phyloP scores from a whole-genome alignment of 139 green algal genomes.

The Chlorella ohadii region DNA sequence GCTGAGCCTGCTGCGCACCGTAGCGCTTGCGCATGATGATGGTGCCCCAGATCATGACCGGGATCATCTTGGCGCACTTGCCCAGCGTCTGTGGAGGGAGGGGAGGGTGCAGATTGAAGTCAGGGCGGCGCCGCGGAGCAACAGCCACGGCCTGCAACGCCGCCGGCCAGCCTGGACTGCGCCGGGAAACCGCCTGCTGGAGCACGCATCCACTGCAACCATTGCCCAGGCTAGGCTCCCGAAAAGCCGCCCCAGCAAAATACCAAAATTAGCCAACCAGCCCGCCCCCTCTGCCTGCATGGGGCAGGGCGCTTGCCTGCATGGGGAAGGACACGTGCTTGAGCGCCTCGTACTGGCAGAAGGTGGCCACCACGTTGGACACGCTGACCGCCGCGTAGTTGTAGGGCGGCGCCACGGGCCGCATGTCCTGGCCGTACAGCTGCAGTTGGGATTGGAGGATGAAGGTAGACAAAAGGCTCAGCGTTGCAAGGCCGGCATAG shows the following conservation, averaged over 20 bases:
- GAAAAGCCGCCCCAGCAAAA: too few relatives aligned
- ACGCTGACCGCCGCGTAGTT: constrained; percentile 80
- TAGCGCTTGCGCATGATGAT: constrained; percentile 93
- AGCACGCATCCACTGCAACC: too few relatives aligned
- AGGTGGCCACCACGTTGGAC: constrained; percentile 96
- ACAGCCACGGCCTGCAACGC: too few relatives aligned
- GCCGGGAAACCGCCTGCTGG: too few relatives aligned
- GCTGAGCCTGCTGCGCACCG: constrained; percentile 19
- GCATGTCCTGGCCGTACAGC: constrained; percentile 44
- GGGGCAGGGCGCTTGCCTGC: too few relatives aligned
- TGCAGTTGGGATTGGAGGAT: constrained; percentile 5
- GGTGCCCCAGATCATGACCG: constrained; percentile 98
- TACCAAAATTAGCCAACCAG: too few relatives aligned
- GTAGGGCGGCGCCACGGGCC: constrained; percentile 68
- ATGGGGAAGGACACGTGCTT: constrained; percentile 97
- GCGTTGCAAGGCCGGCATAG: too few relatives aligned
- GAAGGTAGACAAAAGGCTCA: too few relatives aligned
- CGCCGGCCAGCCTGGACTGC: too few relatives aligned
- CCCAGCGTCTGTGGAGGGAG: constrained; percentile 79
- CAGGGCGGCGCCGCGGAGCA: background rate
- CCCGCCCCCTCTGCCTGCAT: too few relatives aligned
- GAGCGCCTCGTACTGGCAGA: constrained; percentile 98
- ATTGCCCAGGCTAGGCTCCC: too few relatives aligned
- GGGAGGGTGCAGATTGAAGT: background rate
- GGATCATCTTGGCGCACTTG: constrained; percentile 98